Evolutionary conservation across 768 basidiomycete genomes (phyloP).

Genomic region (Paxillus ammoniavirescens): DNA sequence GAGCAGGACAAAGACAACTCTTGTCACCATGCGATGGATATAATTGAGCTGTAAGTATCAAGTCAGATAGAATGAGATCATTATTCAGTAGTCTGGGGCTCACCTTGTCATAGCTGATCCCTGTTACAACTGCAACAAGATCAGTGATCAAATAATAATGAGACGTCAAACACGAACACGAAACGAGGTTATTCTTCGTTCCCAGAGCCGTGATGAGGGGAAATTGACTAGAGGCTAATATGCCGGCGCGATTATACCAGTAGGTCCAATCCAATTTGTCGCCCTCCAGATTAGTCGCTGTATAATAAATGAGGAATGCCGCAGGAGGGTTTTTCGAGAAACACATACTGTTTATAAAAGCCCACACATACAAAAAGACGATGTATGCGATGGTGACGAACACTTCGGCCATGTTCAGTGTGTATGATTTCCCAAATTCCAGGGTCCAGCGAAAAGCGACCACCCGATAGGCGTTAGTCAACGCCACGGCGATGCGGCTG

Average conservation of each 20-base stretch:
- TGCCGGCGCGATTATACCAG: conserved; percentile 38
- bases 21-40: conserved; percentile 44
- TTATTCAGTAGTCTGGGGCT: conserved; percentile 15
- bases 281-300: conserved; percentile 24
- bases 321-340: background rate
- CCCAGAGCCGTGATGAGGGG: conserved; percentile 57
- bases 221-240: conserved; percentile 47
- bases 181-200: conserved; percentile 58
- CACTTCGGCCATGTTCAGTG: conserved; percentile 40
- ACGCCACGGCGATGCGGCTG: conserved; percentile 34
- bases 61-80: background rate
- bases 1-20: conserved; percentile 41
- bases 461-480: conserved; percentile 42
- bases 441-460: conserved; percentile 44
- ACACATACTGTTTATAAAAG: conserved; percentile 45
- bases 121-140: conserved; percentile 43
- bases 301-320: background rate
- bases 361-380: conserved; percentile 39
- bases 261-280: conserved; percentile 18
- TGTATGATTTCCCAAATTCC: conserved; percentile 39
- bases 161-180: conserved; percentile 26
- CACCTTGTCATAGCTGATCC: conserved; percentile 48
- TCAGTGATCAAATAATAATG: background rate
- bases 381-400: conserved; percentile 46
- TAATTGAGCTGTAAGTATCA: conserved; percentile 27